phyloP scores from a whole-genome alignment of 371 early-diverging fungal genomes.

The Mortierella sp. region DNA sequence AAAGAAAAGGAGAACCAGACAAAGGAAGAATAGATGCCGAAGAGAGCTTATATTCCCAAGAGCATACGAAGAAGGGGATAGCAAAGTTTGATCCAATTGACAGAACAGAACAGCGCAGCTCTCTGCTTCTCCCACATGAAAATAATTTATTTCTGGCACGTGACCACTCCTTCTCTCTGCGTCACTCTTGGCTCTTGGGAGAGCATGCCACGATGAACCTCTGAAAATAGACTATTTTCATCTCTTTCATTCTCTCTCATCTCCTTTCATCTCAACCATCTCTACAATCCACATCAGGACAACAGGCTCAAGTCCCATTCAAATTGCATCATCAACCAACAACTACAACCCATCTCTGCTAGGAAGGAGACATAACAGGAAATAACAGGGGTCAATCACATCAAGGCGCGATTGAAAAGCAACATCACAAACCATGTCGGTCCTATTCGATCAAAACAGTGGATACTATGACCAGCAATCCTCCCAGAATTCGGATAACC shows the following conservation, averaged over 20 bases:
- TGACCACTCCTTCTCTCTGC: background rate
- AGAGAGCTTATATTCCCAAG: background rate
- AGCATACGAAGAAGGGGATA: background rate
- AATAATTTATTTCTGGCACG: background rate
- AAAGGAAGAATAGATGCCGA: no score
- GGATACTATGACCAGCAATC: constrained; percentile 53
- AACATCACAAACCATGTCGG: constrained; percentile 54
- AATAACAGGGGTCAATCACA: no score
- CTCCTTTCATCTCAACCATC: background rate
- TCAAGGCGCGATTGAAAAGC: background rate
- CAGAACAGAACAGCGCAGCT: background rate
- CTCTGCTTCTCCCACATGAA: background rate
- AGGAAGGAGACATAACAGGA: no score
- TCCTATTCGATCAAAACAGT: constrained; percentile 63
- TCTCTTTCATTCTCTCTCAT: constrained; percentile 21
- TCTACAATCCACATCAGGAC: background rate
- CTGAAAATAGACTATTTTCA: constrained; percentile 13
- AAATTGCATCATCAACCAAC: background rate
- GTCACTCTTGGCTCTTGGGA: no score
- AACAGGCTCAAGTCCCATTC: background rate
- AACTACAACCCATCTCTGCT: no score
- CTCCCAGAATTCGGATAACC: constrained; percentile 54
- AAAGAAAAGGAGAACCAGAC: background rate
- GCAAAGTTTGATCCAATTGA: background rate
- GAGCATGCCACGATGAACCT: constrained; percentile 5